Conservation (phyloP, 2,329 filamentous ascomycete species). For the Scleromitrula shiraiana region DNA sequence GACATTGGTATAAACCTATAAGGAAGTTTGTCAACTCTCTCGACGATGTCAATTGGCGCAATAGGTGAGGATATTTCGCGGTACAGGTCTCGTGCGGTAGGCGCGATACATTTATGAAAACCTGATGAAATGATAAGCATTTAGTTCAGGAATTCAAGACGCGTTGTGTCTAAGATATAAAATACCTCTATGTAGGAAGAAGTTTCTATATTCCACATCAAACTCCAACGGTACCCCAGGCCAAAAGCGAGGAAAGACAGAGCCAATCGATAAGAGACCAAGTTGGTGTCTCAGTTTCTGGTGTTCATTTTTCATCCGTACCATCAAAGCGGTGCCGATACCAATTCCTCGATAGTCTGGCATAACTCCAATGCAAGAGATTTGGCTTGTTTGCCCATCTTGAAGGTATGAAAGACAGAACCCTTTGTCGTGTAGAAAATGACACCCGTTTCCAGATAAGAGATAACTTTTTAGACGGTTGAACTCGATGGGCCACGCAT, state of each 20-base stretch:
- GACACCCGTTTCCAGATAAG: slow-evolving; percentile 23
- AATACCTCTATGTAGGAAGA: slow-evolving; percentile 34
- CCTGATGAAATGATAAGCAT: slow-evolving; percentile 11
- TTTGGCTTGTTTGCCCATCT: slow-evolving; percentile 20
- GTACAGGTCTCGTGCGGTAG: slow-evolving; percentile 33
- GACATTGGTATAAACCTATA: slow-evolving; percentile 33
- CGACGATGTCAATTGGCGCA: slow-evolving; percentile 30
- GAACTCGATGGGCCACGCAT: slow-evolving; percentile 29
- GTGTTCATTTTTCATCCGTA: slow-evolving; percentile 20
- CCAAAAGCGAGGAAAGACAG: slow-evolving; percentile 38
- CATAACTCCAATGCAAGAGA: slow-evolving; percentile 33
- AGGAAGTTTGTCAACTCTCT: slow-evolving; percentile 29
- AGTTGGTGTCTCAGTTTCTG: slow-evolving; percentile 18
- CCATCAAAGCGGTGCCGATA: slow-evolving; percentile 33
- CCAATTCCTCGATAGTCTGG: slow-evolving; percentile 31
- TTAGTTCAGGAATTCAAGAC: slow-evolving; percentile 7
- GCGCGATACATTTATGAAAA: slow-evolving; percentile 16
- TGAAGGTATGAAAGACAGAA: slow-evolving; percentile 33
- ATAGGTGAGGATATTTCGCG: slow-evolving; percentile 32
- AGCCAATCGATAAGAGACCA: slow-evolving; percentile 25
- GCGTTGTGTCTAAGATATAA: slow-evolving; percentile 17
- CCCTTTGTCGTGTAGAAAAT: slow-evolving; percentile 33
- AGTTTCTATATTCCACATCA: slow-evolving; percentile 29
- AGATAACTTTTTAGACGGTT: slow-evolving; percentile 27
- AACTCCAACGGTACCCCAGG: slow-evolving; percentile 36